Evolutionary conservation across 805 yeast genomes (phyloP), one percentile per base, ranked within the genome.

Genomic region (Cyberlindnera euphorbiae): DNA sequence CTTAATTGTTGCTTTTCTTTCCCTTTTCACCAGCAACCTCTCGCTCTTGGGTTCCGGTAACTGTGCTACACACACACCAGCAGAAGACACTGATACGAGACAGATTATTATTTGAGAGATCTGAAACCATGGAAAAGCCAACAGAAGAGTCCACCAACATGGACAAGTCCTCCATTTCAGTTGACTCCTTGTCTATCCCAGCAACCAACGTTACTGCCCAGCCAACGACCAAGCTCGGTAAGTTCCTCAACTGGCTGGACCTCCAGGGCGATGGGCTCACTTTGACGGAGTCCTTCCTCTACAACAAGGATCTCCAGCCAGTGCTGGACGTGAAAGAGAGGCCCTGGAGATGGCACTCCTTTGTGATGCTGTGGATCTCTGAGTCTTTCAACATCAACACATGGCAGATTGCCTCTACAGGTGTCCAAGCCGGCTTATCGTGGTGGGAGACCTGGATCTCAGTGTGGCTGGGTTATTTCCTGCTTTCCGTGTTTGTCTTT

Each of bases 401-500:
- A 6, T 86, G 90, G 87, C 88, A 83, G 65, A 85, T 87, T 49
- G 95, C 95, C 3, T 79, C 90, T 8, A 82, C 95, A 0, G 95
- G 95, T 50, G 80, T 82, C 39, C 66, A 69, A 36, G 75, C 78
- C 16, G 93, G 93, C 9, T 63, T 87, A 60, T 73, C 80, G 13
- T 86, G 95, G 95, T 87, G 95, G 94, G 88, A 80, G 55, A 78
- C 83, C 10, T 87, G 95, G 94, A 62, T 87, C 26, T 75, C 93
- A 1, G 93, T 87, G 17, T 85, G 95, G 93, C 44, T 87, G 13
- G 96, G 96, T 6, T 87, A 87, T 58, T 53, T 68, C 14, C 59
- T 83, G 31, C 77, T 84, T 43, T 93, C 83, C 43, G 47, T 71
- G 1, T 84, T 86, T 48, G 81, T 88, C 23, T 71, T 75, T 5